These are phyloP conservation scores for Coemansia sp. DNA, from an alignment of 192 early-diverging fungal genomes.

Conservation along the genomic window DNA sequence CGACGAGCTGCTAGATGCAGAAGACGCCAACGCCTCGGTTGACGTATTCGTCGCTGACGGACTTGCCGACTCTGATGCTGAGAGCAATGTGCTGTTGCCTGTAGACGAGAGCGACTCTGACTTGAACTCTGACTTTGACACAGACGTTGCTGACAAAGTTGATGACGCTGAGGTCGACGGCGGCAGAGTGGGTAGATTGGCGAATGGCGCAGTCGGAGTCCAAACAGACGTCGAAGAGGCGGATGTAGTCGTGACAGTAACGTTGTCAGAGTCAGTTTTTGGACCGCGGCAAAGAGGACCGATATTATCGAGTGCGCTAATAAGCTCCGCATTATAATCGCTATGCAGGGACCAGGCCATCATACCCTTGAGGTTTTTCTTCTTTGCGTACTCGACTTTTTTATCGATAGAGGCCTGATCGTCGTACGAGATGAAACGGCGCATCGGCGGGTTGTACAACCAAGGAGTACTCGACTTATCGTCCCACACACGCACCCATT, in stretches of 20 bases:
- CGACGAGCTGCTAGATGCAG: constrained; percentile 1
- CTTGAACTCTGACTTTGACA: background rate
- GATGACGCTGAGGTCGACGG: background rate
- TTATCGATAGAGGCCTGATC: constrained; percentile 63
- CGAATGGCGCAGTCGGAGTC: constrained; percentile 24
- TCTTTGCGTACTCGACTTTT: constrained; percentile 61
- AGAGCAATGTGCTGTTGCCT: background rate
- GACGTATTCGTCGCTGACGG: background rate
- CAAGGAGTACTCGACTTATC: constrained; percentile 55
- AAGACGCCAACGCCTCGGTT: background rate
- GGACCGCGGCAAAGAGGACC: constrained; percentile 45
- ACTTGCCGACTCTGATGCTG: background rate
- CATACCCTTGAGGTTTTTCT: constrained; percentile 60
- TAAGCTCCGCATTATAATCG: constrained; percentile 59
- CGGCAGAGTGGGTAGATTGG: constrained; percentile 12
- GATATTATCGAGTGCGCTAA: constrained; percentile 25
- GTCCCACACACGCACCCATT: constrained; percentile 63
- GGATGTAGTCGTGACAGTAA: background rate
- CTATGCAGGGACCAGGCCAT: constrained; percentile 60
- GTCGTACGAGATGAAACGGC: constrained; percentile 76
- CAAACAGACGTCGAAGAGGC: constrained; percentile 13
- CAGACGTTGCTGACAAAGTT: background rate
- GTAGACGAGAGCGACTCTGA: background rate
- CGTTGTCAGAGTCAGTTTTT: constrained; percentile 18
- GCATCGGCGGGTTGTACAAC: constrained; percentile 58